These are phyloP conservation scores for Rhamnella rubrinervis DNA, from an alignment of 331 rosid genomes.

Conservation along the genomic window DNA sequence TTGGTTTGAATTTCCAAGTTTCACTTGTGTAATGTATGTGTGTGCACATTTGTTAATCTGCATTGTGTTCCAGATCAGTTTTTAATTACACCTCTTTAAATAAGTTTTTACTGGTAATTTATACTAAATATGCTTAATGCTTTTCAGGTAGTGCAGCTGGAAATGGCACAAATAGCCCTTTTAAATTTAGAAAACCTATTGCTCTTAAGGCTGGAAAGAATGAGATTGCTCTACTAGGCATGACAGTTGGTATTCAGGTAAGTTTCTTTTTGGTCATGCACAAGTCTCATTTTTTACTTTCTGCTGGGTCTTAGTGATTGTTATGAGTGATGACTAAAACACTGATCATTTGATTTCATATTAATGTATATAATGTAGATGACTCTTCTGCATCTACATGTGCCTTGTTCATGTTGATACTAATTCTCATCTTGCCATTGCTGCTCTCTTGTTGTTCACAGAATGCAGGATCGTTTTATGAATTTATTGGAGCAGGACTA, in stretches of 20 bases:
- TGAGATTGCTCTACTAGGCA: slow-evolving; percentile 76
- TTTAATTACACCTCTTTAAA: not conserved
- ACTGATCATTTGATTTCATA: slow-evolving; percentile 1
- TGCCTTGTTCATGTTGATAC: slow-evolving; percentile 19
- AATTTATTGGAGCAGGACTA: slow-evolving; percentile 82
- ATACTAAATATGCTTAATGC: slow-evolving; percentile 9
- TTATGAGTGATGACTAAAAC: not conserved
- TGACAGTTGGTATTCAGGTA: slow-evolving; percentile 92
- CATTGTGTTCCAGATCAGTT: not conserved
- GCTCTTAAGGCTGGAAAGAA: slow-evolving; percentile 78
- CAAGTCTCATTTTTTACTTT: slow-evolving; percentile 1
- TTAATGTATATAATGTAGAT: not conserved
- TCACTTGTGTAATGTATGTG: too few species aligned
- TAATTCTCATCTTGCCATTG: slow-evolving; percentile 8
- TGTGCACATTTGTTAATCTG: too few species aligned
- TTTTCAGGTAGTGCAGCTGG: slow-evolving; percentile 77
- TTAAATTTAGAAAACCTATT: slow-evolving; percentile 54
- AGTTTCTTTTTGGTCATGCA: slow-evolving; percentile 9
- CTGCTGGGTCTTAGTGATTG: slow-evolving; percentile 3
- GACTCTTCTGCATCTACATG: not conserved
- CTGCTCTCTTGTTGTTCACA: slow-evolving; percentile 27
- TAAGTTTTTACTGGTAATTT: not conserved
- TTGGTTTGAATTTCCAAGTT: too few species aligned
- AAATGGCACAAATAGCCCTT: slow-evolving; percentile 75
- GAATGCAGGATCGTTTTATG: slow-evolving; percentile 92